These are phyloP conservation scores for Vitis hybrid DNA, from an alignment of 177 flowering plant species.

Conservation along the genomic window DNA sequence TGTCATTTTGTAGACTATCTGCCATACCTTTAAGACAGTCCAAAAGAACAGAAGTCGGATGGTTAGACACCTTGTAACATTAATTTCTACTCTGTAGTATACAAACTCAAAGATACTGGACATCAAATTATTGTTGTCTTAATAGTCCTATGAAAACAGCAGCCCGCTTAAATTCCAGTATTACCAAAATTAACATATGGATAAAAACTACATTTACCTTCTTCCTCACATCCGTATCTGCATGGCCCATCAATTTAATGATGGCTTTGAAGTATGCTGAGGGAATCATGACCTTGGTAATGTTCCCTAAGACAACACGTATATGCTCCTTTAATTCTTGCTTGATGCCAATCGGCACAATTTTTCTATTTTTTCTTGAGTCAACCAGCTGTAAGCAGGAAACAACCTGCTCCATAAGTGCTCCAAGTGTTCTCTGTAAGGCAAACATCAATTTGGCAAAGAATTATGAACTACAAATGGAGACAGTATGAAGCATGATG, in stretches of 20 bases:
- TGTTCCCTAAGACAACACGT: slow-evolving; percentile 41
- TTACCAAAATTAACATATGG: background rate
- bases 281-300: slow-evolving; percentile 53
- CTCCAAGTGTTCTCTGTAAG: slow-evolving; percentile 58
- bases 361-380: slow-evolving; percentile 36
- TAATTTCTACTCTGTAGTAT: background rate
- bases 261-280: slow-evolving; percentile 58
- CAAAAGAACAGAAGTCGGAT: background rate
- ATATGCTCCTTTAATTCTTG: slow-evolving; percentile 54
- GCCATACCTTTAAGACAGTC: background rate
- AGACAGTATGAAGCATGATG: too few species aligned
- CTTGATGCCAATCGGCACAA: slow-evolving; percentile 32
- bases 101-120: background rate
- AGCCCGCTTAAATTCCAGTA: background rate
- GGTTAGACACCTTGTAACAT: background rate
- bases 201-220: slow-evolving; percentile 49
- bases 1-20: background rate
- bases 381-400: slow-evolving; percentile 37
- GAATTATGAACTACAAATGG: too few species aligned
- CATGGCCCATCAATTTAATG: slow-evolving; percentile 45
- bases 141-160: too few species aligned
- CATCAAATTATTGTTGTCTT: background rate
- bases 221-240: slow-evolving; percentile 50
- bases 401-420: slow-evolving; percentile 68
- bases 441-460: background rate